These are phyloP conservation scores for Monilinia polystroma DNA, from an alignment of 2,329 filamentous ascomycete genomes.

Conservation along the genomic window DNA sequence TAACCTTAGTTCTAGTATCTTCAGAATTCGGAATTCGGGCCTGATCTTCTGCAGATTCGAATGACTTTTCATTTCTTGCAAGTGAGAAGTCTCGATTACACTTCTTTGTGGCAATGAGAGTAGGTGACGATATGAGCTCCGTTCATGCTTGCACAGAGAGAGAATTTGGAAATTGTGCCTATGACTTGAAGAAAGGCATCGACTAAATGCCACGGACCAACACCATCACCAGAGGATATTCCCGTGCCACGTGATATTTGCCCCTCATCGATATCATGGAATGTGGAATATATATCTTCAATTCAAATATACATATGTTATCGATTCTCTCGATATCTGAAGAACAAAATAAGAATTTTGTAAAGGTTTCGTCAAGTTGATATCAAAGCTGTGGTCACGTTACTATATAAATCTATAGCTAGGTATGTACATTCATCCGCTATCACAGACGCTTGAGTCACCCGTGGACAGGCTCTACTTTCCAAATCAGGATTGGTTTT, in stretches of 20 bases:
- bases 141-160: background rate
- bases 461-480: background rate
- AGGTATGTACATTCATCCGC: background rate
- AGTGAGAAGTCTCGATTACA: background rate
- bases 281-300: background rate
- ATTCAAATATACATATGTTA: too few species aligned
- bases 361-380: background rate
- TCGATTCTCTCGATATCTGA: background rate
- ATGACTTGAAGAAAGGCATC: background rate
- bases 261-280: background rate
- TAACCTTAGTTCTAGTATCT: too few species aligned
- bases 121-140: background rate
- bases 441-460: background rate
- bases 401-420: too few species aligned
- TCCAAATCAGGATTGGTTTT: slow-evolving; percentile 10
- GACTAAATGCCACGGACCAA: background rate
- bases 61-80: background rate
- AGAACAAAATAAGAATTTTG: background rate
- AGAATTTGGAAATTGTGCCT: background rate
- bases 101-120: background rate
- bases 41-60: background rate
- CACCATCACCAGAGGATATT: background rate
- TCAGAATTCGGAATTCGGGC: background rate
- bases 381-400: background rate
- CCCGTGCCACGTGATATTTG: background rate